Evolutionary conservation across 805 yeast species (phyloP), one percentile per base, ranked within the genome.

Genomic region (Ogataea trehaloabstinens): DNA sequence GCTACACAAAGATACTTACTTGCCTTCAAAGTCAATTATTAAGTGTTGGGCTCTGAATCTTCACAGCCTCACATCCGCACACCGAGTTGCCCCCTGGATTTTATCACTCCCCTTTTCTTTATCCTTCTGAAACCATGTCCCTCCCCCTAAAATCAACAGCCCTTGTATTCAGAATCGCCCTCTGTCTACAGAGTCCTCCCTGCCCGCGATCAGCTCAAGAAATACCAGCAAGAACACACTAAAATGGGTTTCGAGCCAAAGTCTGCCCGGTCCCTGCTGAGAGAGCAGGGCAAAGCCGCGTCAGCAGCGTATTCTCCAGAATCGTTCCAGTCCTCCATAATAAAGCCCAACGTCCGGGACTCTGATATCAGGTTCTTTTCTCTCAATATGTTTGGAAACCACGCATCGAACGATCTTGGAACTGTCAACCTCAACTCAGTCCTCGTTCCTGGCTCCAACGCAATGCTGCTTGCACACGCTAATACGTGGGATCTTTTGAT

Each of bases 241-340:
- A 27, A n/a, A 27, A 38, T 38, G 41, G 37, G 27, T n/a, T 24
- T 10, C 24, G 41, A 18, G 18, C 24, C 17, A n/a, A 20, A 40
- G 15, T 34, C 34, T 6, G 41, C 25, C 20, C 44, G 42, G 25
- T 43, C 45, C 28, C 24, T 38, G 28, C 19, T 17, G 13, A 38
- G 13, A 18, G 34, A 34, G 12, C 29, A 17, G 29, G 40, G 19
- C 31, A 33, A 41, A 25, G 35, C 39, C 28, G 17, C 15, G 15
- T 31, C 28, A 19, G 32, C 41, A 36, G 2, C 40, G 35, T 22
- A 24, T 5, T 36, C 56, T 6, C 37, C 45, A 2, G 31, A 32
- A 5, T 52, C 61, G 1, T 24, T 42, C 8, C 55, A 52, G n/a
- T 55, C 62, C 0, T 57, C 62, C 8, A 56, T 59, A 19, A 43